Percentiles rank a stretch among this genome's conserved stretches.
Conservation (phyloP, 257 asterid genomes). For the Galeopsis tetrahit region DNA sequence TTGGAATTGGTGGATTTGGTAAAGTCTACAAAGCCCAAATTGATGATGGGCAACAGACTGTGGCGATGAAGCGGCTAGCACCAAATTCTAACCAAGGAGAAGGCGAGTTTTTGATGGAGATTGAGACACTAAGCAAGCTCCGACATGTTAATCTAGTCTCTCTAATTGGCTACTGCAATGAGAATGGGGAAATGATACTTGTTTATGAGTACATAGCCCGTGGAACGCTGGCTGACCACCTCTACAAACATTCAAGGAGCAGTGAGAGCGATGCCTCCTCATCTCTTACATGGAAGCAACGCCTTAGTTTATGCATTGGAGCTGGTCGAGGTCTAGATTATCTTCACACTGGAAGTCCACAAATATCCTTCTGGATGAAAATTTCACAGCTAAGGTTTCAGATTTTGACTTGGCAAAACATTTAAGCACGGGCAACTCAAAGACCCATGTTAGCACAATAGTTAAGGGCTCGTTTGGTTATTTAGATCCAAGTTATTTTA, state of each 20-base stretch:
- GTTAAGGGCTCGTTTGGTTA: conserved; percentile 18
- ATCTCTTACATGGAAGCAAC: background rate
- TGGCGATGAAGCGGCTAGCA: conserved; percentile 14
- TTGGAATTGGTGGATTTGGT: conserved; percentile 50
- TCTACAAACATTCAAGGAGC: background rate
- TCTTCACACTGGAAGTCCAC: conserved; percentile 17
- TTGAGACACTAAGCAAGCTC: conserved; percentile 11
- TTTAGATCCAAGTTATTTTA: conserved; percentile 12
- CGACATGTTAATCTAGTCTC: conserved; percentile 26
- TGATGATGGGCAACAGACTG: background rate
- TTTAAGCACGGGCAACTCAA: background rate
- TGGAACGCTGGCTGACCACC: conserved; percentile 11
- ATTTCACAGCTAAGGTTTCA: conserved; percentile 9
- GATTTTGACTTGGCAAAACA: conserved; percentile 15
- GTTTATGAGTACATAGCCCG: conserved; percentile 26
- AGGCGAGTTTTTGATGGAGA: conserved; percentile 40
- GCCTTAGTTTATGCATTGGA: conserved; percentile 7
- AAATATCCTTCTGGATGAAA: background rate
- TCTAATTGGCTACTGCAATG: background rate
- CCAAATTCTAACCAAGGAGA: conserved; percentile 50
- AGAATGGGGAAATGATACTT: conserved; percentile 21
- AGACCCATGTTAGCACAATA: background rate
- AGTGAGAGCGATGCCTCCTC: background rate
- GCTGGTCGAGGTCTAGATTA: conserved; percentile 5
- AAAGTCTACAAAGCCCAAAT: conserved; percentile 36